These are phyloP conservation scores for Camellia oleifera DNA, from an alignment of 179 eudicot species.

Conservation along the genomic window DNA sequence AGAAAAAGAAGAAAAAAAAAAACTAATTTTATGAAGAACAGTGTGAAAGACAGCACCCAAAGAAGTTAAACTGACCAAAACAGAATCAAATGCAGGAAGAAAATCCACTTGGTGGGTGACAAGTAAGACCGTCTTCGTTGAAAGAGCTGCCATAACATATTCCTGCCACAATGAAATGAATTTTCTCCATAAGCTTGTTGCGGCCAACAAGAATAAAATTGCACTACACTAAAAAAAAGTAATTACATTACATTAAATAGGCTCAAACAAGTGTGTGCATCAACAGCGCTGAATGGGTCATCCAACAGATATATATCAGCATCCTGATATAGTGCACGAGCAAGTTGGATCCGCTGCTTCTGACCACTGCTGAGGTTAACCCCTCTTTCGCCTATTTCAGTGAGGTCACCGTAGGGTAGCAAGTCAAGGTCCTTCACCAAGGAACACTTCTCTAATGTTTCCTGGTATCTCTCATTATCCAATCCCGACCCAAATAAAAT, in stretches of 20 bases:
- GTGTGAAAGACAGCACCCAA: no score
- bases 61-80: constrained; percentile 48
- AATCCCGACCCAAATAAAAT: constrained; percentile 68
- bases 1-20: neutral
- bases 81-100: constrained; percentile 67
- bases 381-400: constrained; percentile 91
- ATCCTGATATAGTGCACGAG: constrained; percentile 77
- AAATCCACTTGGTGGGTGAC: constrained; percentile 92
- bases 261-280: constrained; percentile 79
- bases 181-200: neutral
- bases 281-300: constrained; percentile 90
- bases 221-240: neutral
- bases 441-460: constrained; percentile 64
- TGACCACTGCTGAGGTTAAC: constrained; percentile 91
- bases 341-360: constrained; percentile 83
- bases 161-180: constrained; percentile 42
- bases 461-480: constrained; percentile 63
- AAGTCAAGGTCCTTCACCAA: constrained; percentile 70
- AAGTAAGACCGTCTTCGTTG: constrained; percentile 67
- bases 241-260: constrained; percentile 48
- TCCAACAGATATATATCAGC: constrained; percentile 83
- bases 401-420: constrained; percentile 66
- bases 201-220: neutral
- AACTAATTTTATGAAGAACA: neutral
- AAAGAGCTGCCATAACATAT: constrained; percentile 70